These are phyloP conservation scores for Aspergillus fructus DNA, from an alignment of 2,329 filamentous ascomycete species.

Conservation along the genomic window DNA sequence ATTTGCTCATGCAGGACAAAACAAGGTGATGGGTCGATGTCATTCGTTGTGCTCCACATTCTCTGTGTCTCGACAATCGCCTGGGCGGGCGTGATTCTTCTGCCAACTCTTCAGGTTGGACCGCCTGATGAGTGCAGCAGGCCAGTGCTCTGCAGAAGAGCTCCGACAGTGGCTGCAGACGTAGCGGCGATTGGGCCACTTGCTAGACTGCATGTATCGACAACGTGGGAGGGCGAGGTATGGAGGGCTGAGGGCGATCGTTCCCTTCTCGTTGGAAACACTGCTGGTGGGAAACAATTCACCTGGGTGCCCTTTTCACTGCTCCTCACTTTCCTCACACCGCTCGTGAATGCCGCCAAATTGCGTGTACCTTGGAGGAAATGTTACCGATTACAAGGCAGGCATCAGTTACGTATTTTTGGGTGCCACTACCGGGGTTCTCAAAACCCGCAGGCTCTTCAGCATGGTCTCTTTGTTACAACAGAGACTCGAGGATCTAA, in stretches of 20 bases:
- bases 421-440: too few relatives aligned
- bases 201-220: not conserved
- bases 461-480: too few relatives aligned
- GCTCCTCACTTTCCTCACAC: not conserved
- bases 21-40: too few relatives aligned
- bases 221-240: not conserved
- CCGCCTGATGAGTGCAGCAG: not conserved
- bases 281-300: not conserved
- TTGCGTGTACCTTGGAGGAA: not conserved
- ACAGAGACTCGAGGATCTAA: not conserved
- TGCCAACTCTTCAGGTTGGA: not conserved
- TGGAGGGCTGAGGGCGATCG: not conserved
- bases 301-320: too few relatives aligned
- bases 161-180: conserved; percentile 13
- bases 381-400: not conserved
- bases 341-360: not conserved
- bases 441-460: too few relatives aligned
- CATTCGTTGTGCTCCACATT: not conserved
- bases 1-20: too few relatives aligned
- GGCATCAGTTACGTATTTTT: too few relatives aligned
- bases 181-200: not conserved
- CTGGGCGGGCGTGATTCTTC: not conserved
- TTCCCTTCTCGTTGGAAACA: too few relatives aligned
- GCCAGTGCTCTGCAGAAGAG: conserved; percentile 15
- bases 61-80: not conserved